Conservation (phyloP, 495 filamentous ascomycete genomes). For the Penicillium flavigenum region DNA sequence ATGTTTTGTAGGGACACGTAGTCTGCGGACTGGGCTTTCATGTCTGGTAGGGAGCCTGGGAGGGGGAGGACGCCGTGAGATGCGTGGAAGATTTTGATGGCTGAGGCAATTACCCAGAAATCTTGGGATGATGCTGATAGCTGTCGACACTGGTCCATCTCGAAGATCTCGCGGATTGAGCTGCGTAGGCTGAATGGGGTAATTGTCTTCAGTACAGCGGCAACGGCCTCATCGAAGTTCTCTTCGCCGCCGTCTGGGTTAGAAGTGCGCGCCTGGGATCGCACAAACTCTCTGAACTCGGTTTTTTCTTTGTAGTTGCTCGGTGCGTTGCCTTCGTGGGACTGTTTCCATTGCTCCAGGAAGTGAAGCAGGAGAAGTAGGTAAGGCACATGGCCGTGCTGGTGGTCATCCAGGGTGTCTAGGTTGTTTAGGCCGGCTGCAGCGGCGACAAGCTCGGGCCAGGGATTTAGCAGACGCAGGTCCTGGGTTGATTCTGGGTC, state of each 20-base stretch:
- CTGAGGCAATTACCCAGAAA: conserved; percentile 91
- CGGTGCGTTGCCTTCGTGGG: conserved; percentile 68
- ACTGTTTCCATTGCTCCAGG: conserved; percentile 76
- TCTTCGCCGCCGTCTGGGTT: conserved; percentile 90
- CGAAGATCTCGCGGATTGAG: conserved; percentile 73
- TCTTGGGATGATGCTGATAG: conserved; percentile 43
- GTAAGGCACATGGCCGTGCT: conserved; percentile 94
- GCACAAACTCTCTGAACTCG: conserved; percentile 70
- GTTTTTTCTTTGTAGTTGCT: conserved; percentile 81
- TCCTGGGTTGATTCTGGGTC: conserved; percentile 83
- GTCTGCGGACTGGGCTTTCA: conserved; percentile 93
- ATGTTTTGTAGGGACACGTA: conserved; percentile 92
- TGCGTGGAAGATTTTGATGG: conserved; percentile 71
- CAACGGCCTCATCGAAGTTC: conserved; percentile 92
- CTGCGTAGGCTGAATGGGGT: conserved; percentile 63
- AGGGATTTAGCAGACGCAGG: conserved; percentile 80
- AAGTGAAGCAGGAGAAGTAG: conserved; percentile 81
- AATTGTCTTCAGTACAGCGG: conserved; percentile 82
- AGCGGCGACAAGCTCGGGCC: conserved; percentile 73
- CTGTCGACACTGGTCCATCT: conserved; percentile 57
- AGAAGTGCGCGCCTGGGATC: conserved; percentile 62
- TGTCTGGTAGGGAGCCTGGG: conserved; percentile 87
- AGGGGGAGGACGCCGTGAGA: conserved; percentile 73
- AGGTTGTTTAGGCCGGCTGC: conserved; percentile 62
- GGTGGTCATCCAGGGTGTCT: conserved; percentile 69